phyloP scores from a whole-genome alignment of 306 rosid species.

The Dryas octopetala region DNA sequence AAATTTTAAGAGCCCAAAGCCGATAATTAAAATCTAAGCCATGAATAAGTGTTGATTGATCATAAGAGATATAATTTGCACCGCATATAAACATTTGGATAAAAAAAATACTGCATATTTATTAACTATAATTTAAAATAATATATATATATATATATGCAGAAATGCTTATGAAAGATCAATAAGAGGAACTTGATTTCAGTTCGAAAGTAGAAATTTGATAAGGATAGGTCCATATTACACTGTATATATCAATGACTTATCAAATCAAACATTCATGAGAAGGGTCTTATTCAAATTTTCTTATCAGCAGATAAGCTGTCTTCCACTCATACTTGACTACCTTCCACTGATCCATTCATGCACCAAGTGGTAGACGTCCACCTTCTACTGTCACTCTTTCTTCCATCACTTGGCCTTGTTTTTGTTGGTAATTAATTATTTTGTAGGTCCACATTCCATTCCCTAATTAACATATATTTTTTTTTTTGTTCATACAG shows the following conservation, averaged over 20 bases:
- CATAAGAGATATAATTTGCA: no score
- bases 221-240: constrained; percentile 27
- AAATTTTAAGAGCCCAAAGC: no score
- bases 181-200: constrained; percentile 17
- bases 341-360: not conserved
- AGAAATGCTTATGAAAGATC: not conserved
- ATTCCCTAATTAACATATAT: no score
- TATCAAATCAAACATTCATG: constrained; percentile 19
- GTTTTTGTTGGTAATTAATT: no score
- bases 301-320: constrained; percentile 13
- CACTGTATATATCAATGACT: constrained; percentile 11
- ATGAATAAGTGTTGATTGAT: no score
- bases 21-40: no score
- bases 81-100: no score
- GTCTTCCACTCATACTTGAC: constrained; percentile 25
- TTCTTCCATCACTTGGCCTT: not conserved
- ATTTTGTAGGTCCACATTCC: no score
- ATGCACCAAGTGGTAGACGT: no score
- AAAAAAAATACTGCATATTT: no score
- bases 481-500: no score
- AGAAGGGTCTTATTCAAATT: not conserved
- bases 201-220: not conserved
- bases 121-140: no score
- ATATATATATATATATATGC: not conserved
- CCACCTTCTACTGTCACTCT: constrained; percentile 2